Percentiles rank a stretch among this genome's conserved stretches.
These are phyloP conservation scores for Westerdykella sp. DNA, from an alignment of 2,329 filamentous ascomycete species.

Conservation along the genomic window DNA sequence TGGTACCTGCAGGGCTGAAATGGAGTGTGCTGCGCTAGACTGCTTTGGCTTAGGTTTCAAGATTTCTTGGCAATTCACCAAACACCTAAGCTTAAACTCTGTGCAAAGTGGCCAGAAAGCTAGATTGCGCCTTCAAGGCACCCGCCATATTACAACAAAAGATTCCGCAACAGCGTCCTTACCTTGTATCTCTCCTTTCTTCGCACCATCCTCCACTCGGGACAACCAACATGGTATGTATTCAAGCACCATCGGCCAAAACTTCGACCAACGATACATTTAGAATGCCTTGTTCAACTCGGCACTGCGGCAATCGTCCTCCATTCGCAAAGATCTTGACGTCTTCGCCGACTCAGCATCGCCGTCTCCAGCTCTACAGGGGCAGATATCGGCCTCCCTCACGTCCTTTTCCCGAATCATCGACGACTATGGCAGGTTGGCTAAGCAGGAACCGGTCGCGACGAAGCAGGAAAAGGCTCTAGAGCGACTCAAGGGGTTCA, in stretches of 20 bases:
- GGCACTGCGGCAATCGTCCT: conserved; percentile 75
- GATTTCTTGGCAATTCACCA: conserved; percentile 11
- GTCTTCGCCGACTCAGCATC: conserved; percentile 56
- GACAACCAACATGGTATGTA: too few species aligned
- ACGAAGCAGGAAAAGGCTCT: conserved; percentile 88
- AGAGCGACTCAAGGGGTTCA: conserved; percentile 80
- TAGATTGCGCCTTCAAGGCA: conserved; percentile 15
- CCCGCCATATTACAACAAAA: conserved; percentile 2
- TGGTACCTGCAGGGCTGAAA: too few species aligned
- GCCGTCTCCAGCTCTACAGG: conserved; percentile 58
- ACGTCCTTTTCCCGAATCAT: conserved; percentile 81
- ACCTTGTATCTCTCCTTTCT: neutral
- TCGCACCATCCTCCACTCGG: neutral
- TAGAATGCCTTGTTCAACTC: conserved; percentile 83
- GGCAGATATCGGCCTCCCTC: conserved; percentile 46
- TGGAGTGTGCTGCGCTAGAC: too few species aligned
- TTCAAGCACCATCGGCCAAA: too few species aligned
- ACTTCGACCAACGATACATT: conserved; percentile 4
- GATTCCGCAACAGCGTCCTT: neutral
- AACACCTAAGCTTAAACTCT: conserved; percentile 2
- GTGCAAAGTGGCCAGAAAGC: conserved; percentile 27
- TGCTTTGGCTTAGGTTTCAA: too few species aligned
- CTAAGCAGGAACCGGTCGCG: conserved; percentile 80
- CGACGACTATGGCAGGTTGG: conserved; percentile 82
- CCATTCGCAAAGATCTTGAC: conserved; percentile 70